phyloP scores from a whole-genome alignment of 2,329 filamentous ascomycete species.

The Eutypa lata region DNA sequence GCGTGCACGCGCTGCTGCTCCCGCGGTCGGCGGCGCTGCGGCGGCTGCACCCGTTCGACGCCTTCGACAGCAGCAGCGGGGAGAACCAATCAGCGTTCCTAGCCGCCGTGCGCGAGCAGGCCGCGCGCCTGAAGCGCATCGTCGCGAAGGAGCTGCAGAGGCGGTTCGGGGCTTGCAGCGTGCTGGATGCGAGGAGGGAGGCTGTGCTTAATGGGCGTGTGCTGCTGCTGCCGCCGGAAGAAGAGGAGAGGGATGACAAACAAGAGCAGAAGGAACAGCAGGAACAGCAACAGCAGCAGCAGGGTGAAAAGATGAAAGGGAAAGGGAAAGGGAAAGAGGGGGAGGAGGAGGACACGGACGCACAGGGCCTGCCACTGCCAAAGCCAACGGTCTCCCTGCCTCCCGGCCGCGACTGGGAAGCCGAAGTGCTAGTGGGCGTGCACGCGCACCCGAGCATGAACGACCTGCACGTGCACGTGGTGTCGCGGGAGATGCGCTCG shows the following conservation, averaged over 20 bases:
- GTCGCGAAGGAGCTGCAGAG: constrained; percentile 75
- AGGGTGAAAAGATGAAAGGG: no score
- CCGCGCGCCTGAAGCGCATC: constrained; percentile 56
- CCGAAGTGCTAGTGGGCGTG: constrained; percentile 72
- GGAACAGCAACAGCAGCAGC: no score
- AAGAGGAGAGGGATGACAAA: no score
- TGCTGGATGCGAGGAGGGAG: constrained; percentile 59
- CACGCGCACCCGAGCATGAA: constrained; percentile 90
- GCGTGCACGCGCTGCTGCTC: constrained; percentile 83
- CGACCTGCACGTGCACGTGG: constrained; percentile 85
- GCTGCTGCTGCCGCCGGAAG: no score
- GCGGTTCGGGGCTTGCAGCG: constrained; percentile 61
- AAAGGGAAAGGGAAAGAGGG: no score
- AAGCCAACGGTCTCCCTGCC: no score
- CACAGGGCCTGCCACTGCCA: constrained; percentile 34
- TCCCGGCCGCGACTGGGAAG: constrained; percentile 71
- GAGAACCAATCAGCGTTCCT: constrained; percentile 61
- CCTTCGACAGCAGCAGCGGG: constrained; percentile 57
- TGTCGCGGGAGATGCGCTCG: constrained; percentile 76
- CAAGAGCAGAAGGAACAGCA: no score
- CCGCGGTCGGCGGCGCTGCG: constrained; percentile 64
- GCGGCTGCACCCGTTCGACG: constrained; percentile 70
- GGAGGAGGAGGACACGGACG: constrained; percentile 36
- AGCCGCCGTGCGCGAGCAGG: constrained; percentile 57
- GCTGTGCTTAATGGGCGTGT: constrained; percentile 59